phyloP scores from a whole-genome alignment of 495 filamentous ascomycete genomes.

The Hypoxylon lenormandii region DNA sequence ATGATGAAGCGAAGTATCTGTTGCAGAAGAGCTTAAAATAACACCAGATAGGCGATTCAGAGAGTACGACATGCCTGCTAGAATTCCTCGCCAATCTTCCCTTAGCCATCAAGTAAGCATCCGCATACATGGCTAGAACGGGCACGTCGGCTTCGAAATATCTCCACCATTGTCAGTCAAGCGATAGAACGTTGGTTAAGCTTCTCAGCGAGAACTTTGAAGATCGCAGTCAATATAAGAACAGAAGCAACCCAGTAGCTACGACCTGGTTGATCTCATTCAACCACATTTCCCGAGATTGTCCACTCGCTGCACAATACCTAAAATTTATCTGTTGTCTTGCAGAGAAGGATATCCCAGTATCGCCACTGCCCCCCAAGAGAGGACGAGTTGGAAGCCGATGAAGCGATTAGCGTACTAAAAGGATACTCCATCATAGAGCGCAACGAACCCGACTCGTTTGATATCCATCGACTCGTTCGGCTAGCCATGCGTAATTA shows the following conservation, averaged over 20 bases:
- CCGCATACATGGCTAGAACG: constrained; percentile 60
- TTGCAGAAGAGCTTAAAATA: constrained; percentile 27
- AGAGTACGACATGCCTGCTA: constrained; percentile 46
- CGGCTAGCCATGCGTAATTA: constrained; percentile 60
- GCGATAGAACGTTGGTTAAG: constrained; percentile 38
- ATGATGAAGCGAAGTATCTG: constrained; percentile 39
- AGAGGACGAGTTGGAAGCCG: constrained; percentile 30
- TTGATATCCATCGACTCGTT: constrained; percentile 60
- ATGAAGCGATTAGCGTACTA: constrained; percentile 54
- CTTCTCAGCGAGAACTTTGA: constrained; percentile 43
- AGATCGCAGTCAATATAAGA: constrained; percentile 49
- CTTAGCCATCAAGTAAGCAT: constrained; percentile 63
- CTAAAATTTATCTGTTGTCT: constrained; percentile 57
- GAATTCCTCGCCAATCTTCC: constrained; percentile 57
- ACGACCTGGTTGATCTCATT: constrained; percentile 56
- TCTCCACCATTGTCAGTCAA: constrained; percentile 44
- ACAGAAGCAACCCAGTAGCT: constrained; percentile 48
- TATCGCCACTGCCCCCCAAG: constrained; percentile 39
- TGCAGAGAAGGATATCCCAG: constrained; percentile 56
- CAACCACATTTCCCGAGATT: constrained; percentile 51
- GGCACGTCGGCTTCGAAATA: constrained; percentile 47
- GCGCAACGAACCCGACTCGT: constrained; percentile 40
- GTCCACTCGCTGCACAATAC: constrained; percentile 55
- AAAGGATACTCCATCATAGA: constrained; percentile 58
- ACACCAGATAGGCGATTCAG: constrained; percentile 23